phyloP scores from a whole-genome alignment of 164 flowering plant species.

The Annona cherimola region DNA sequence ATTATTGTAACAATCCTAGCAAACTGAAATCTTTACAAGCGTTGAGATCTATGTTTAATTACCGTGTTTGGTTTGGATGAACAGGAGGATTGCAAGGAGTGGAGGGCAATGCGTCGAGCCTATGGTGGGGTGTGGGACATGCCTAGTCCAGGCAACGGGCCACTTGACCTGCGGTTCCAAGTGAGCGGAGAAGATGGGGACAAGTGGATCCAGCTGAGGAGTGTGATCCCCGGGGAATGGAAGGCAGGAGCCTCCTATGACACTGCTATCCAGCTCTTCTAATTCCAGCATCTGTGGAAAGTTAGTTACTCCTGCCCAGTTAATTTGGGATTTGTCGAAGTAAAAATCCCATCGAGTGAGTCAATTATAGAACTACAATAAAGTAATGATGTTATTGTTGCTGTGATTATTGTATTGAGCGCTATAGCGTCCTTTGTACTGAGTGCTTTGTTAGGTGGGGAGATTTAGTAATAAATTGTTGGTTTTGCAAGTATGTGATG shows the following conservation, averaged over 20 bases:
- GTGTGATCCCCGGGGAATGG: conserved; percentile 58
- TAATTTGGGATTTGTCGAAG: no score
- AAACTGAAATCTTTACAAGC: no score
- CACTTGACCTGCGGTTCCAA: conserved; percentile 46
- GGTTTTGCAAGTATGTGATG: no score
- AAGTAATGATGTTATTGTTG: no score
- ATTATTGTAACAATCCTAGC: no score
- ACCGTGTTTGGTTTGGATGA: not conserved
- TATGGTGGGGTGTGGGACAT: conserved; percentile 55
- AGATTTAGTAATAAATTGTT: no score
- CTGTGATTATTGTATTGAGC: no score
- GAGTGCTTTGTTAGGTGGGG: no score
- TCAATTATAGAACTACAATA: no score
- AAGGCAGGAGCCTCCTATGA: conserved; percentile 64
- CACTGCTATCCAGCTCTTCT: conserved; percentile 43
- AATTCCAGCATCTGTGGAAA: not conserved
- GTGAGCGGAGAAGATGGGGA: conserved; percentile 32
- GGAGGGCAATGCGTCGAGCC: conserved; percentile 65
- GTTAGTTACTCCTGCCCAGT: not conserved
- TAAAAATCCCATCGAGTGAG: no score
- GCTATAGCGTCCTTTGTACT: no score
- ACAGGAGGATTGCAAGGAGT: conserved; percentile 62
- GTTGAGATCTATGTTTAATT: not conserved
- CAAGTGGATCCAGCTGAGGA: conserved; percentile 41
- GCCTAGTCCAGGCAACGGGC: conserved; percentile 33